Conservation (phyloP, 78 protist species). For the Guillardia theta region DNA sequence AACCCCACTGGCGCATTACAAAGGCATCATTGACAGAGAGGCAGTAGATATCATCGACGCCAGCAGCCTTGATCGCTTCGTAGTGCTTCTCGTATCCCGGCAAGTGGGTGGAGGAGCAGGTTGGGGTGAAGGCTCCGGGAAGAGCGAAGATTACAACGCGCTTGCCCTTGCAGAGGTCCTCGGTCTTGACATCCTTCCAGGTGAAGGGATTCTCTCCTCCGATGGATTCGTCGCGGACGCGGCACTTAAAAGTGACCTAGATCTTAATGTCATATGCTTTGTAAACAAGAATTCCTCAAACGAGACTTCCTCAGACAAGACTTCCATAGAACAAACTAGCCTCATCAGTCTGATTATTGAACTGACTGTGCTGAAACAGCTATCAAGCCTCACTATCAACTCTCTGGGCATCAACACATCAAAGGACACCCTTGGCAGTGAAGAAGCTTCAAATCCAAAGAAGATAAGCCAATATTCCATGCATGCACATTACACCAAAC, state of each 20-base stretch:
- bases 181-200: slow-evolving; percentile 26
- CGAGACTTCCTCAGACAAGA: too few species aligned
- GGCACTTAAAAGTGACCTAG: not conserved
- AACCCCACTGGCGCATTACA: slow-evolving; percentile 42
- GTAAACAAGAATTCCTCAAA: too few species aligned
- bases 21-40: slow-evolving; percentile 33
- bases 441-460: too few species aligned
- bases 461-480: too few species aligned
- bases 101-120: slow-evolving; percentile 39
- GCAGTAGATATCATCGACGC: not conserved
- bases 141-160: not conserved
- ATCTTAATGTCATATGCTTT: too few species aligned
- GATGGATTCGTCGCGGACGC: not conserved
- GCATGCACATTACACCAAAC: too few species aligned
- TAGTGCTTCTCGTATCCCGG: not conserved
- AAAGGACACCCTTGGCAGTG: too few species aligned
- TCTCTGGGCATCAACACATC: too few species aligned
- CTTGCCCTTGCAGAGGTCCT: slow-evolving; percentile 28
- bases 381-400: too few species aligned
- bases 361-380: too few species aligned
- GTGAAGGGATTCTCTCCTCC: slow-evolving; percentile 23
- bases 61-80: slow-evolving; percentile 15
- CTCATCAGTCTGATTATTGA: too few species aligned
- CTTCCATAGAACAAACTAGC: too few species aligned
- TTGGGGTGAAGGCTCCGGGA: slow-evolving; percentile 42